Conservation (phyloP, 768 basidiomycete species). For the Sistotremastrum suecicum region DNA sequence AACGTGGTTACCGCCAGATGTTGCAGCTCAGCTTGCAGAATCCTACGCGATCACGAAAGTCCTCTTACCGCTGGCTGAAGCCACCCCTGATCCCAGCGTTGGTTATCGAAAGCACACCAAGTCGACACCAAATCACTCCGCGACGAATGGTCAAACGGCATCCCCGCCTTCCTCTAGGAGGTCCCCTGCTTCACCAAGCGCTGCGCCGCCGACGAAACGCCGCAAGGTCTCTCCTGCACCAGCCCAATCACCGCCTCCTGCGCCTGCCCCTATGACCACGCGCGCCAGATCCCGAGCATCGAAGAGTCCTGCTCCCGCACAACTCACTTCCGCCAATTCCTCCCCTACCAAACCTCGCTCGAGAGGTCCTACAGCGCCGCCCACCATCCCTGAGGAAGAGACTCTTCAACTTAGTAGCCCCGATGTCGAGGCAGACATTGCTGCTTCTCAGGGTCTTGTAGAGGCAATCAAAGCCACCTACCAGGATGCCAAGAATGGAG, state of each 20-base stretch:
- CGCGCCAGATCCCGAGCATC: slow-evolving; percentile 17
- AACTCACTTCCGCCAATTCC: slow-evolving; percentile 20
- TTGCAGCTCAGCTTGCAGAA: slow-evolving; percentile 55
- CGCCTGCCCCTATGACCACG: slow-evolving; percentile 1
- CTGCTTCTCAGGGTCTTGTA: slow-evolving; percentile 68
- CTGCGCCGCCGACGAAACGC: slow-evolving; percentile 21
- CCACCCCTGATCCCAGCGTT: slow-evolving; percentile 61
- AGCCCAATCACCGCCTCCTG: too few relatives aligned
- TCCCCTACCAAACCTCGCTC: slow-evolving; percentile 29
- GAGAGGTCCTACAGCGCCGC: slow-evolving; percentile 20
- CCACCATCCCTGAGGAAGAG: slow-evolving; percentile 15
- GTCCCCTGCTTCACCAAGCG: slow-evolving; percentile 11
- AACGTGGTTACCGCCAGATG: slow-evolving; percentile 60
- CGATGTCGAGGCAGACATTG: slow-evolving; percentile 57
- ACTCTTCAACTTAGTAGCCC: slow-evolving; percentile 36
- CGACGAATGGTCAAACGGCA: slow-evolving; percentile 11
- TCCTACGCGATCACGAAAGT: slow-evolving; percentile 49
- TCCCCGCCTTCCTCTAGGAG: slow-evolving; percentile 10
- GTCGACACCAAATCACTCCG: slow-evolving; percentile 24
- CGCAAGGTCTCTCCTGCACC: slow-evolving; percentile 15
- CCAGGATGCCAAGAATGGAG: slow-evolving; percentile 19
- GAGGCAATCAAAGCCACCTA: slow-evolving; percentile 54
- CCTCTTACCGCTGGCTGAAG: slow-evolving; percentile 51
- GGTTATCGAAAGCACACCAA: slow-evolving; percentile 62
- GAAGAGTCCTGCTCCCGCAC: slow-evolving; percentile 22